A percentile compares a stretch with the other conserved stretches of the same genome.
phyloP scores from a whole-genome alignment of 352 stramenopile species.

The Globisporangium middletonii region DNA sequence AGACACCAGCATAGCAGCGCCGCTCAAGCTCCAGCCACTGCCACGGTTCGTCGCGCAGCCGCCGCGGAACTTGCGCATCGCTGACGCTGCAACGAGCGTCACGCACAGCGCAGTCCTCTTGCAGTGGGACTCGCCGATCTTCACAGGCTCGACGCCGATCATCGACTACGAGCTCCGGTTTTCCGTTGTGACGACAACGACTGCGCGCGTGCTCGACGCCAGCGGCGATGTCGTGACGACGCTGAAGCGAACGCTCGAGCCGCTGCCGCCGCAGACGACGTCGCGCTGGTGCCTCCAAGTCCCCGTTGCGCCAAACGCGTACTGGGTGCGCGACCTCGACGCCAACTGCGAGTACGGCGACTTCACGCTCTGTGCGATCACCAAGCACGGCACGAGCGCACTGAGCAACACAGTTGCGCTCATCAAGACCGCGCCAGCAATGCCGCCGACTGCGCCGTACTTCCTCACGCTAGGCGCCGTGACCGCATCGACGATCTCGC shows the following conservation, averaged over 20 bases:
- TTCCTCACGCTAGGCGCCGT: slow-evolving; percentile 44
- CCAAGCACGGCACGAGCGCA: slow-evolving; percentile 44
- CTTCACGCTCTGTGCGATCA: slow-evolving; percentile 43
- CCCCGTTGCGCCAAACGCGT: slow-evolving; percentile 43
- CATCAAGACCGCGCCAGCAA: slow-evolving; percentile 23
- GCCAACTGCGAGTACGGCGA: slow-evolving; percentile 45
- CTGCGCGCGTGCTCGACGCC: background rate
- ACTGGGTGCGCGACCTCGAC: slow-evolving; percentile 25
- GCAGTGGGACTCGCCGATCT: slow-evolving; percentile 61
- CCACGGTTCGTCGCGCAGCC: slow-evolving; percentile 55
- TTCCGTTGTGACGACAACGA: slow-evolving; percentile 12
- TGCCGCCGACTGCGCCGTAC: slow-evolving; percentile 32
- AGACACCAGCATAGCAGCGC: background rate
- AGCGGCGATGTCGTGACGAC: background rate
- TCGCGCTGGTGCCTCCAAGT: slow-evolving; percentile 53
- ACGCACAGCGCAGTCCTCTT: slow-evolving; percentile 40
- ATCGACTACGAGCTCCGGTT: slow-evolving; percentile 63
- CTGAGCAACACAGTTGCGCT: slow-evolving; percentile 37
- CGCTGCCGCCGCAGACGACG: slow-evolving; percentile 17
- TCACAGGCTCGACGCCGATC: slow-evolving; percentile 58
- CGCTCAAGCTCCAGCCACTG: background rate
- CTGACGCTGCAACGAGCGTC: slow-evolving; percentile 14
- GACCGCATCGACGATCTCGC: slow-evolving; percentile 54
- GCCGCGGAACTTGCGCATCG: slow-evolving; percentile 48
- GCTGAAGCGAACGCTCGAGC: slow-evolving; percentile 11